Evolutionary conservation across 148 eudicot genomes (phyloP).

Genomic region (Polygonum aviculare): DNA sequence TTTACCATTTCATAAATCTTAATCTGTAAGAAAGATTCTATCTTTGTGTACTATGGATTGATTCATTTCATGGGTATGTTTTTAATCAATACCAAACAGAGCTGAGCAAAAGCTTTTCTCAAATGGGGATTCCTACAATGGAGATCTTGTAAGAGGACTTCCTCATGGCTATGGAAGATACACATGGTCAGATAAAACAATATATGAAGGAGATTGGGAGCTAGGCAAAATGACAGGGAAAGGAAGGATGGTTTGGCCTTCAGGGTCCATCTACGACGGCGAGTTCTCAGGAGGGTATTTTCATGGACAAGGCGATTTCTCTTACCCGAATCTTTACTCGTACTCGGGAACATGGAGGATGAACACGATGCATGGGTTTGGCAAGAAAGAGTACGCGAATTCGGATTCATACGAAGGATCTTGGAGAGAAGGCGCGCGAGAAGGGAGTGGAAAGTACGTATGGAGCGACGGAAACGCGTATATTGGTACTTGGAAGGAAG

Average conservation of each 20-base stretch:
- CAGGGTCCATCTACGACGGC: constrained; percentile 66
- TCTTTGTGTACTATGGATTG: background rate
- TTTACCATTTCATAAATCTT: background rate
- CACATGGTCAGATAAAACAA: constrained; percentile 76
- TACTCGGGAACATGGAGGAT: constrained; percentile 80
- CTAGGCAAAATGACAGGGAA: constrained; percentile 83
- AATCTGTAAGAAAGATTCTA: background rate
- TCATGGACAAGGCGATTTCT: constrained; percentile 73
- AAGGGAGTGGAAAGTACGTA: constrained; percentile 76
- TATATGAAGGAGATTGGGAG: constrained; percentile 84
- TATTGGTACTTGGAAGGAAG: constrained; percentile 79
- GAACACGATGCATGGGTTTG: constrained; percentile 79
- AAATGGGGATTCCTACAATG: constrained; percentile 64
- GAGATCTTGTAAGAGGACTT: constrained; percentile 38
- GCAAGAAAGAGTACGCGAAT: constrained; percentile 62
- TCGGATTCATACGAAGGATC: constrained; percentile 76
- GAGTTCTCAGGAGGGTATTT: constrained; percentile 85
- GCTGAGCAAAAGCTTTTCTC: constrained; percentile 22
- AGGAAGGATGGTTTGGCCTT: constrained; percentile 63
- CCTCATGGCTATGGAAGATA: constrained; percentile 89
- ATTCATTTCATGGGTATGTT: background rate
- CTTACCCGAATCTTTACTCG: constrained; percentile 40
- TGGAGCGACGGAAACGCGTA: constrained; percentile 70
- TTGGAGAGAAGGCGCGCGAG: constrained; percentile 84
- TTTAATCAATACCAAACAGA: background rate